Evolutionary conservation across 495 filamentous ascomycete genomes (phyloP), one percentile per base, ranked within the genome.

Genomic region (Barbatosphaeria neglecta): DNA sequence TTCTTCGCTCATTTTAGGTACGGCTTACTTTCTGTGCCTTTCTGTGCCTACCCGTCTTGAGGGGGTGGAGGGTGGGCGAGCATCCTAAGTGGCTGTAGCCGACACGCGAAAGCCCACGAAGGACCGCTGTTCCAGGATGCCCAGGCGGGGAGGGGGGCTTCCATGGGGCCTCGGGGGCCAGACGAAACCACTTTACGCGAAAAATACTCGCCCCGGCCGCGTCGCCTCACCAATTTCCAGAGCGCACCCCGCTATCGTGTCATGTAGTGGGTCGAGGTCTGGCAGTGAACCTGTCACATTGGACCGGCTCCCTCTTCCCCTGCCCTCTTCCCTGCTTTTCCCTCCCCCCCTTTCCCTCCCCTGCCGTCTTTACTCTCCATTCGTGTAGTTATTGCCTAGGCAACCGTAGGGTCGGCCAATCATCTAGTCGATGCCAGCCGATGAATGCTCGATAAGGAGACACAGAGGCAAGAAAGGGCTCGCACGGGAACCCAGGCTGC

Each of bases 121-220:
- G n/a, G n/a, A n/a, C n/a, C n/a, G n/a, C n/a, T n/a, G n/a, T n/a
- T n/a, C n/a, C n/a, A n/a, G n/a, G n/a, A n/a, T n/a, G n/a, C n/a
- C n/a, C 46, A 50, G 56, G 15, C 15, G 33, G 33, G 33, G 18
- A 37, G 19, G 19, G 19, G 6, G 38, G 27, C 27, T 13, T 31
- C 9, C 9, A 31, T 31, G 3, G 3, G 27, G 27, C 27, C 27
- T 31, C 9, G 27, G 27, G 27, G 5, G 19, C 13, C 2, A 19
- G 10, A n/a, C n/a, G 46, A 49, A 62, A 62, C 50, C 59, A 62
- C 59, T 60, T 60, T 58, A 62, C 59, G 54, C 59, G 59, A 53
- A 49, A 35, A 35, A 35, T 35, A n/a, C 31, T 50, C 50, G 41
- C 47, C 27, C 7, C 15, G 27, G 46, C 42, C 52, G 54, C 51